A percentile compares a stretch with the other conserved stretches of the same genome.
phyloP scores from a whole-genome alignment of 768 basidiomycete genomes.

The Mycena crocata region DNA sequence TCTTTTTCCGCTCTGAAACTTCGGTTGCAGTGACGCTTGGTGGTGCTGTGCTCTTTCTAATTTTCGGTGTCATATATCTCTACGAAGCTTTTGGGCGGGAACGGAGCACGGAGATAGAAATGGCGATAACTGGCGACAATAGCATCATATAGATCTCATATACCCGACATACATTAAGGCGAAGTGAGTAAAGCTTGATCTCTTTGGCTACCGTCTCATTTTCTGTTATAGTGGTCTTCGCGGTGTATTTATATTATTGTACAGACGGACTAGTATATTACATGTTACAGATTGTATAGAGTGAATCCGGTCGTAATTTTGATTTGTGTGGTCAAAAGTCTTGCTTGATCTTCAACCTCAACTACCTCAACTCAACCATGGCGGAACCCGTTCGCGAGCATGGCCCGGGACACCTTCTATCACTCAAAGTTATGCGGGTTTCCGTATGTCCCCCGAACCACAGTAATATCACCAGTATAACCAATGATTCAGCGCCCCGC shows the following conservation, averaged over 20 bases:
- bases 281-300: too few species aligned
- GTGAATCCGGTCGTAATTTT: too few species aligned
- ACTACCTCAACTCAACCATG: conserved; percentile 9
- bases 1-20: conserved; percentile 19
- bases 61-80: conserved; percentile 75
- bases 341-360: neutral
- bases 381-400: conserved; percentile 50
- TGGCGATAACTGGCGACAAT: conserved; percentile 21
- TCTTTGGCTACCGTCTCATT: neutral
- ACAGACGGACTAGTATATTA: conserved; percentile 9
- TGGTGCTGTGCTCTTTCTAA: conserved; percentile 73
- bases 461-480: neutral
- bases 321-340: too few species aligned
- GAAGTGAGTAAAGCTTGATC: neutral
- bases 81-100: conserved; percentile 56
- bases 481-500: conserved; percentile 69
- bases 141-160: neutral
- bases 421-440: conserved; percentile 89
- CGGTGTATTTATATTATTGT: conserved; percentile 20
- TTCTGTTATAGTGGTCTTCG: neutral
- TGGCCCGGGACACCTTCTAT: conserved; percentile 72
- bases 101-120: conserved; percentile 33
- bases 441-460: conserved; percentile 66
- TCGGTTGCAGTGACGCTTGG: conserved; percentile 67
- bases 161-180: neutral